Base-by-base conservation (phyloP, 1,139 yeast genomes). In the Trichomonascaceae sp. region DNA sequence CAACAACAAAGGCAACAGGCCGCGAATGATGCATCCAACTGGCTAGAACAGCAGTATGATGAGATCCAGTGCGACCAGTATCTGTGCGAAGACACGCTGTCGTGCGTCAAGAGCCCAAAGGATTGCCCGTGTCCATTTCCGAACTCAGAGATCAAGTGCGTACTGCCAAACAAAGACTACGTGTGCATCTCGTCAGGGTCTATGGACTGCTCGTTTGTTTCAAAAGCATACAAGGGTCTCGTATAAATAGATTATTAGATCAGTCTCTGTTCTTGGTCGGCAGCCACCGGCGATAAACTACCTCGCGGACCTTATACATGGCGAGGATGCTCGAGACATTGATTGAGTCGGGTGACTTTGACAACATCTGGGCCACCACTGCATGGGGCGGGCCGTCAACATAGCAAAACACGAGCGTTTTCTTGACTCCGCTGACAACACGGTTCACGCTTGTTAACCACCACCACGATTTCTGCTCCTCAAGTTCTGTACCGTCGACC, bases 91-190 rank as follows among this genome's bases (percentile, higher is more conserved):
- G 93, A 77, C 45, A 84, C 96, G 0, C 64, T 74, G 31, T 63
- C 67, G 6, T 89, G 98, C 59, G 98, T 81, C 0, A 65, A 67
- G 5, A 52, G 58, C 2, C 74, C 85, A 1, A 51, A 66, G 16
- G 76, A 76, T 37, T 89, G 98, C 54, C 95, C 97, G 1, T 89
- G 98, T 54, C 85, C 84, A 6, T 87, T 71, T 51, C 89, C 94
- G 1, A 72, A 74, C 35, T 76, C 93, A 1, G 95, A 89, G 53
- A 52, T 80, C 42, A 76, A 84, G 48, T 89, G 98, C 54, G 55
- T 67, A 4, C 61, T 82, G 34, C 93, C 96, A 0, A 74, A 71
- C 40, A 65, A 70, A 37, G 62, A 62, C 34, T 78, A 63, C 49
- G 65, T 85, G 11, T 89, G 98, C 54, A 77, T 89, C 33, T 78